Percentiles rank a stretch among this genome's conserved stretches.
Evolutionary conservation across 192 early-diverging fungal genomes (phyloP).

Genomic region (Podila minutissima): DNA sequence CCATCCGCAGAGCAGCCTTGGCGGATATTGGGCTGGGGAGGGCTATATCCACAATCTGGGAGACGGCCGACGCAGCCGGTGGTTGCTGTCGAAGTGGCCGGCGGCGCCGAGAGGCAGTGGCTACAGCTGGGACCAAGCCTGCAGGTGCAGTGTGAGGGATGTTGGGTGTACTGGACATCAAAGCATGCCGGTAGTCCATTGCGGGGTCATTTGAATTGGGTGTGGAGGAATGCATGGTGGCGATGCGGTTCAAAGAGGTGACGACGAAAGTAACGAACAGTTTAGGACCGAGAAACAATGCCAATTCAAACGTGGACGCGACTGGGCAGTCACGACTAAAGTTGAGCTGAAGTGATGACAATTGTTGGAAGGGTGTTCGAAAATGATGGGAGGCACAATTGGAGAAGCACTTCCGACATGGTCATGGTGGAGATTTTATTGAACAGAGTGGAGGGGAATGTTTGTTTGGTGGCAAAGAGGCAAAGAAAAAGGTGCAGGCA

Average conservation of each 20-base stretch:
- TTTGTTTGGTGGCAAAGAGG: too few species aligned
- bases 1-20: constrained; percentile 18
- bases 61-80: neutral
- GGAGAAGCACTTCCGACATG: too few species aligned
- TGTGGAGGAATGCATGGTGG: neutral
- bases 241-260: neutral
- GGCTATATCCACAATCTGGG: constrained; percentile 22
- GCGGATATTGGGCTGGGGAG: constrained; percentile 19
- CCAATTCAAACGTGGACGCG: too few species aligned
- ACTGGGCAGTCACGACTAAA: too few species aligned
- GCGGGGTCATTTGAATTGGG: neutral
- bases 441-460: too few species aligned
- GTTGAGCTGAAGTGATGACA: too few species aligned
- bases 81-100: neutral
- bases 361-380: too few species aligned
- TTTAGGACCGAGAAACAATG: neutral
- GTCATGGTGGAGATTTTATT: too few species aligned
- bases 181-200: neutral
- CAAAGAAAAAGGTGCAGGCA: too few species aligned
- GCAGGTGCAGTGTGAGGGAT: too few species aligned
- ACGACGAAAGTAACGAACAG: neutral
- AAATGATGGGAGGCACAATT: too few species aligned
- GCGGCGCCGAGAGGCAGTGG: neutral
- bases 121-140: neutral
- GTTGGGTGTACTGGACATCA: neutral